Evolutionary conservation across 2,329 filamentous ascomycete genomes (phyloP), one percentile per base, ranked within the genome.

Genomic region (Dactylellina drechsleri): DNA sequence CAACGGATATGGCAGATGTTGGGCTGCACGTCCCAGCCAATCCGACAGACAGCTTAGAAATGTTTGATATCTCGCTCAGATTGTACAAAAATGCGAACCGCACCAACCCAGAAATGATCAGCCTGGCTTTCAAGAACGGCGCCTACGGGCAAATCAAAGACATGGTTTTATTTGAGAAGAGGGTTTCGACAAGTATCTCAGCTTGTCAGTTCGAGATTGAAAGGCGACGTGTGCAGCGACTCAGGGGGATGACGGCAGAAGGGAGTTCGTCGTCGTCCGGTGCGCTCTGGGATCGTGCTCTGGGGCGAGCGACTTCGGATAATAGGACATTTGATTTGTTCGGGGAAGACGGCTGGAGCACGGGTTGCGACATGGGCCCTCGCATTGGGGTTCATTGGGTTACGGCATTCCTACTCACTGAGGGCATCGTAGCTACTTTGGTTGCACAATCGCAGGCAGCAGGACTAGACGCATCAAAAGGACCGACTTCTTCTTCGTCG

Each of bases 91-190:
- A 77, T 23, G 77, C 75, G 52, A 70, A 68, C 15, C 61, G 58
- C 26, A 78, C 78, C 41, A 79, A 77, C 18, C 78, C 78, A 23
- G 77, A 79, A 40, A 79, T 79, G 78, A 67, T 79, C 43, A 78
- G 77, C 20, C 76, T 77, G 8, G 78, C 77, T 5, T 77, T 78
- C 50, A 78, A 79, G 45, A 76, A 77, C 23, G 76, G 77, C 13
- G 76, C 77, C 15, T 79, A 79, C 26, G 77, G 77, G 10, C 78
- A 79, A 57, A 78, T 79, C 70, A 78, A 77, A 73, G 78, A 77
- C 23, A 79, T 79, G 60, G 65, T 79, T 13, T 72, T 79, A 20
- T 79, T 79, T 43, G 77, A 76, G 31, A 76, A 77, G 40, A 75
- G 77, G 23, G 75, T 79, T 15, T 77, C 76, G 15, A 78, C 77